These are phyloP conservation scores for Naganishia randhawae DNA, from an alignment of 768 basidiomycete genomes.

Conservation along the genomic window DNA sequence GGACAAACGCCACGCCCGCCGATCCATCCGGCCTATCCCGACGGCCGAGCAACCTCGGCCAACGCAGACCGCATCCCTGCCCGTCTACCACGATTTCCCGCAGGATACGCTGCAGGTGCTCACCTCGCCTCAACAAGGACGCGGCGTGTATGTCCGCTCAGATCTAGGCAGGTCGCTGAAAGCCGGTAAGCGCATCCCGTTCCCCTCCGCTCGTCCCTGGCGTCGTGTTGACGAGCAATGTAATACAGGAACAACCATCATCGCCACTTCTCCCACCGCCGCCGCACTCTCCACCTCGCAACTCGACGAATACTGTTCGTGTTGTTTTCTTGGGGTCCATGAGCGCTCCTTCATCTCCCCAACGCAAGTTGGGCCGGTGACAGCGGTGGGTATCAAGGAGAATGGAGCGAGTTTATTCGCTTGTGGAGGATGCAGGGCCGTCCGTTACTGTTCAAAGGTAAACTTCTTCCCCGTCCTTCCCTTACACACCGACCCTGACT, in stretches of 20 bases:
- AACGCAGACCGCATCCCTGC: no score
- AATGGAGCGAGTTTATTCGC: neutral
- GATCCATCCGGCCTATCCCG: no score
- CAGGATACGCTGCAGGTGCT: neutral
- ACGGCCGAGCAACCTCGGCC: no score
- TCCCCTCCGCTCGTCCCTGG: neutral
- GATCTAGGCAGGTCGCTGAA: neutral
- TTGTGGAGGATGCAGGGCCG: conserved; percentile 67
- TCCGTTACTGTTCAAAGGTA: conserved; percentile 75
- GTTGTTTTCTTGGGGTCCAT: neutral
- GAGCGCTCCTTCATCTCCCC: neutral
- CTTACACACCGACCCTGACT: neutral
- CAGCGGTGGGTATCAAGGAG: neutral
- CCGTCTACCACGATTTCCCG: neutral
- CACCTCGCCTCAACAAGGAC: neutral
- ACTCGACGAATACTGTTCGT: neutral
- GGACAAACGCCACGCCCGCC: no score
- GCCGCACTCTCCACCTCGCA: neutral
- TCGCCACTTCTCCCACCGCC: neutral
- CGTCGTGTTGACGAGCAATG: neutral
- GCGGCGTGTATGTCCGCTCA: neutral
- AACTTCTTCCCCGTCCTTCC: conserved; percentile 44
- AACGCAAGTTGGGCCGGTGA: no score
- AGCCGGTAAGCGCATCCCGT: neutral
- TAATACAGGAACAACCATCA: neutral